Percentiles rank a stretch among this genome's conserved stretches.
These are phyloP conservation scores for Talinum fruticosum DNA, from an alignment of 148 eudicot species.

Conservation along the genomic window DNA sequence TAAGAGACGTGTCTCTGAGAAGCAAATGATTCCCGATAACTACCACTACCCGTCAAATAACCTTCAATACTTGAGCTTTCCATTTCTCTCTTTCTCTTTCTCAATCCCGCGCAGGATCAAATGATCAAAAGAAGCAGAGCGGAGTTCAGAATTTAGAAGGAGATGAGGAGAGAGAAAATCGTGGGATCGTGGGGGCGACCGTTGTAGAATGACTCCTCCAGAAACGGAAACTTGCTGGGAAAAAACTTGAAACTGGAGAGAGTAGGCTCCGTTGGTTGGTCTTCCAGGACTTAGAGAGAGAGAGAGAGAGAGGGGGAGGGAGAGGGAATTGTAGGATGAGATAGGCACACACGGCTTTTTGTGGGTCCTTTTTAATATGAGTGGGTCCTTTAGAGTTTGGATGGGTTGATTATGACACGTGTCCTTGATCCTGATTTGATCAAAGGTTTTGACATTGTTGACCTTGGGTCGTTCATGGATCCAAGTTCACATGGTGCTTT, in stretches of 20 bases:
- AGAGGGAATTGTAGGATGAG: neutral
- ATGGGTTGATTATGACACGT: constrained; percentile 4
- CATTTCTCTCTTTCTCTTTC: constrained; percentile 8
- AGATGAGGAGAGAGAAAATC: neutral
- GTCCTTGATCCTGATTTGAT: neutral
- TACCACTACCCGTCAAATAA: constrained; percentile 21
- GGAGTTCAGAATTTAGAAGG: neutral
- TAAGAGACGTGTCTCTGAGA: constrained; percentile 45
- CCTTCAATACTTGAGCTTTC: constrained; percentile 16
- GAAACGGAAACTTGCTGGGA: constrained; percentile 5
- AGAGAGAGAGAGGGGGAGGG: neutral
- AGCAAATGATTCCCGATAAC: constrained; percentile 17
- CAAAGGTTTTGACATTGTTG: neutral
- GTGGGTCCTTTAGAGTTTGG: neutral
- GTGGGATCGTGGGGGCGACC: constrained; percentile 14
- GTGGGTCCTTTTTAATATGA: neutral
- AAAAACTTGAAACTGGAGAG: neutral
- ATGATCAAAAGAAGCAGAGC: neutral
- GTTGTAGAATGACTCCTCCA: constrained; percentile 2
- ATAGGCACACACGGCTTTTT: constrained; percentile 12
- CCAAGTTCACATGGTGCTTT: constrained; percentile 2
- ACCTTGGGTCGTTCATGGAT: neutral
- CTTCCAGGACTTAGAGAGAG: neutral
- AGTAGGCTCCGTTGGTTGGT: neutral
- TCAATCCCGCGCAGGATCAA: too few species aligned